A percentile compares a stretch with the other conserved stretches of the same genome.
Conservation (phyloP, 345 rosid genomes). For the Aquilaria sinensis region DNA sequence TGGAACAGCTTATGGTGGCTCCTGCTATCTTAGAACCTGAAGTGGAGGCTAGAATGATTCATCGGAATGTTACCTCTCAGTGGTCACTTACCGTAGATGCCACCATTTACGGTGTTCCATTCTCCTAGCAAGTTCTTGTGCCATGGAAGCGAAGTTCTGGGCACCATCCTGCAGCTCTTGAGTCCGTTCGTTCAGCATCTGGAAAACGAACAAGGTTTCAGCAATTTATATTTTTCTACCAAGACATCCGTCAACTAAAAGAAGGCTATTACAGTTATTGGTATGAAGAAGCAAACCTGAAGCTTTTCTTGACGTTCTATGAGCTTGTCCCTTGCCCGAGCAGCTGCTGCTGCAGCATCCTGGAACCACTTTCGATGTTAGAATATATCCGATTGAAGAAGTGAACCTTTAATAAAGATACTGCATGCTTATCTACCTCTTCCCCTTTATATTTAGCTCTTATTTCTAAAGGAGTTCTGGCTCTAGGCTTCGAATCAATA, state of each 20-base stretch:
- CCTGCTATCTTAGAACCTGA: neutral
- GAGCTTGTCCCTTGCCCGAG: constrained; percentile 73
- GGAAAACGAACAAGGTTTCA: constrained; percentile 10
- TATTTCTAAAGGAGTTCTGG: constrained; percentile 78
- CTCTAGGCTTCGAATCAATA: constrained; percentile 46
- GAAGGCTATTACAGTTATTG: neutral
- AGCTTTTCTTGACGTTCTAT: constrained; percentile 72
- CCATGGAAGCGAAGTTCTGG: constrained; percentile 69
- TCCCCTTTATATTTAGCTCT: constrained; percentile 73
- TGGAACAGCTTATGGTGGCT: too few species aligned
- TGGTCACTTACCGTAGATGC: constrained; percentile 32
- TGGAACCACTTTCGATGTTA: constrained; percentile 26
- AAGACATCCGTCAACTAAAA: neutral
- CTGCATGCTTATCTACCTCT: constrained; percentile 30
- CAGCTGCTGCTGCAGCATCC: constrained; percentile 71
- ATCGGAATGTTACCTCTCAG: too few species aligned
- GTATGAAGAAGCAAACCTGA: constrained; percentile 35
- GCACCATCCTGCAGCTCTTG: constrained; percentile 80
- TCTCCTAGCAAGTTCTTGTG: constrained; percentile 64
- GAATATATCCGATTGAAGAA: constrained; percentile 5
- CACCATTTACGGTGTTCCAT: constrained; percentile 97
- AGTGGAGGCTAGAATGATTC: too few species aligned
- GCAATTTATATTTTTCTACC: neutral
- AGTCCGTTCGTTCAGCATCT: constrained; percentile 59
- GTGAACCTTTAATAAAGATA: neutral